Base-by-base conservation (phyloP, 805 yeast species). In the Candida ficus region DNA sequence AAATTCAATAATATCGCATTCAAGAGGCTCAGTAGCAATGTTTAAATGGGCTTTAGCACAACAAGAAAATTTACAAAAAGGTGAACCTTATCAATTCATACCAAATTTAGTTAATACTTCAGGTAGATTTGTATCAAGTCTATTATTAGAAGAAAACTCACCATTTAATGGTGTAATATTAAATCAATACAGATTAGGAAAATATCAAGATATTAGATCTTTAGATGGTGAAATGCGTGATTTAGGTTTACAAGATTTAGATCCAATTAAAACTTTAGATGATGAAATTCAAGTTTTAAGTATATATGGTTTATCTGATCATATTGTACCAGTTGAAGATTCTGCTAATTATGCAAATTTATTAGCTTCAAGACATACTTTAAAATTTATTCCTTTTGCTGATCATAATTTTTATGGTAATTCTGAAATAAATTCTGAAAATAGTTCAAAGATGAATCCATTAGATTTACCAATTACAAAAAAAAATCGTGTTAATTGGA, bases 341-440 rank as follows among this genome's bases (percentile, higher is more conserved):
- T 69, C 80, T 7, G 70, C 80, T 1, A 50, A 50, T 28, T 87
- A 67, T 62, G 76, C 83, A 7, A 77, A 82, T 49, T 48, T 64
- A 9, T 72, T 89, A 36, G 71, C 68, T 3, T 54, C 57, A 5
- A 75, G 89, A 17, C 81, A 83, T 49, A 65, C 69, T 4, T 63
- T 88, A 39, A 66, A 67, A 28, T 57, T 86, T 7, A 64, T 90
- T 10, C 74, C 75, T 1, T 68, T 67, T 33, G 96, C 95, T 0
- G 90, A 87, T 56, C 98, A 90, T 60, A 86, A 84, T 52, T 89
- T 73, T 54, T 83, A 73, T 54, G 91, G 93, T 0, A 46, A 54
- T 1, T 53, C 59, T 3, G 62, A 51, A 9, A 65, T 72, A 34
- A 51, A 60, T 14, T 63, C 61, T 17, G 70, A 55, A 11, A 53